phyloP scores from a whole-genome alignment of 495 filamentous ascomycete genomes.

The Lasiosphaeriaceae sp. region DNA sequence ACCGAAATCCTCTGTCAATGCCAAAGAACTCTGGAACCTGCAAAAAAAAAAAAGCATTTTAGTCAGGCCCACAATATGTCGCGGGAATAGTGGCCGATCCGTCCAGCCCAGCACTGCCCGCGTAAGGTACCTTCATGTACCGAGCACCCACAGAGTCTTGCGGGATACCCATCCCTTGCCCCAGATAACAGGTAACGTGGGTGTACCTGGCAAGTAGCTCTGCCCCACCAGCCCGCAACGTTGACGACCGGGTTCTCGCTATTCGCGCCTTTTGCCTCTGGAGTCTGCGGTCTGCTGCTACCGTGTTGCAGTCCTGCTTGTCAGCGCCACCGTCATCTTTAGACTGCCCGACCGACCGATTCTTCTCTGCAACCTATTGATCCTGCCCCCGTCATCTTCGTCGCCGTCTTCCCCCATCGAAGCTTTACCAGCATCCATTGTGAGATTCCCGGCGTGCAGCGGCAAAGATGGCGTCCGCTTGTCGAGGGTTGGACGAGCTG shows the following conservation, averaged over 20 bases:
- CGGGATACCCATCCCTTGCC: conserved; percentile 2
- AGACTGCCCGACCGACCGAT: not conserved
- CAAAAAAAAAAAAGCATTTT: too few relatives aligned
- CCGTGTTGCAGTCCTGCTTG: not conserved
- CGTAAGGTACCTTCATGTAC: too few relatives aligned
- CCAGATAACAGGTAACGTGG: conserved; percentile 15
- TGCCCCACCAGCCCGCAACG: conserved; percentile 19
- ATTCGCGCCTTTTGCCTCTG: too few relatives aligned
- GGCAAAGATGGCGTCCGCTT: conserved; percentile 17
- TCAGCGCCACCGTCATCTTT: conserved; percentile 15
- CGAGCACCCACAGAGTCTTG: too few relatives aligned
- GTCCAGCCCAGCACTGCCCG: too few relatives aligned
- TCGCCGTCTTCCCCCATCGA: not conserved
- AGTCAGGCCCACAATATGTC: too few relatives aligned
- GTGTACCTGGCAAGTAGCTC: conserved; percentile 21
- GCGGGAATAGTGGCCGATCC: too few relatives aligned
- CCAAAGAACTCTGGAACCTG: too few relatives aligned
- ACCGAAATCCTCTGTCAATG: too few relatives aligned
- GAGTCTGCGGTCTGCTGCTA: conserved; percentile 6
- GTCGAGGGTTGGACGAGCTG: conserved; percentile 16
- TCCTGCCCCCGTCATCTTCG: conserved; percentile 7
- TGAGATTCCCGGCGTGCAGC: not conserved
- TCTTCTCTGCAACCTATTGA: conserved; percentile 6
- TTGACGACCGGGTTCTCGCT: too few relatives aligned
- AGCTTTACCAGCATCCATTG: not conserved